A percentile compares a stretch with the other conserved stretches of the same genome.
phyloP scores from a whole-genome alignment of 257 asterid species.

The Solanum paucissectum region DNA sequence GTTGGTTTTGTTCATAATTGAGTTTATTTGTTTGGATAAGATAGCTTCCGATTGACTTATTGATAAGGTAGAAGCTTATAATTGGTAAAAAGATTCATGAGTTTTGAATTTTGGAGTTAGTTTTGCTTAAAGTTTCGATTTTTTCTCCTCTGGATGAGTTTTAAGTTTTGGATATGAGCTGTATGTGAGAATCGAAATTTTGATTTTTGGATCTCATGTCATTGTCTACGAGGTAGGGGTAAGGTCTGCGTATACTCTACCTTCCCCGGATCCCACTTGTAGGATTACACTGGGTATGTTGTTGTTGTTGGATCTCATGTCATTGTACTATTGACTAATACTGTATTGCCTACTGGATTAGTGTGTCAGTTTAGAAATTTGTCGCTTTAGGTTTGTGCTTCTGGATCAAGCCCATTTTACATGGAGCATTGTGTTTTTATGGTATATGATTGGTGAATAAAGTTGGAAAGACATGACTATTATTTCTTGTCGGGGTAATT shows the following conservation, averaged over 20 bases:
- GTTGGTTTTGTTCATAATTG: conserved; percentile 1
- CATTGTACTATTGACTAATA: neutral
- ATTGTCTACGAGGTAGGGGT: neutral
- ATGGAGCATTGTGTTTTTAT: neutral
- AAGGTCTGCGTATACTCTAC: neutral
- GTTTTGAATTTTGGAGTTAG: neutral
- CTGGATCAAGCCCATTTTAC: neutral
- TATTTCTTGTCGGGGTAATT: neutral
- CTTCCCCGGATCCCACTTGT: neutral
- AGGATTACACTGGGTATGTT: neutral
- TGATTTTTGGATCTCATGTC: neutral
- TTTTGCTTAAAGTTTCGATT: neutral
- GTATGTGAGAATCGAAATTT: neutral
- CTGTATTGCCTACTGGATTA: neutral
- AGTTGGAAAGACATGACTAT: neutral
- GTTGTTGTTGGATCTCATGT: neutral
- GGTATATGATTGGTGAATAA: neutral
- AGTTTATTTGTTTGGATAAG: neutral
- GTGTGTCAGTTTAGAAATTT: neutral
- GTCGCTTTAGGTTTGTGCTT: neutral
- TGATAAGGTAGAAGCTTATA: neutral
- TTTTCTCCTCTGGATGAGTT: neutral
- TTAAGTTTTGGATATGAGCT: neutral
- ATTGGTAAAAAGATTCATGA: neutral
- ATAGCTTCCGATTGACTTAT: neutral